Conservation (phyloP, 1,284 basidiomycete genomes). For the Ceratorhiza oryzae-sativae region DNA sequence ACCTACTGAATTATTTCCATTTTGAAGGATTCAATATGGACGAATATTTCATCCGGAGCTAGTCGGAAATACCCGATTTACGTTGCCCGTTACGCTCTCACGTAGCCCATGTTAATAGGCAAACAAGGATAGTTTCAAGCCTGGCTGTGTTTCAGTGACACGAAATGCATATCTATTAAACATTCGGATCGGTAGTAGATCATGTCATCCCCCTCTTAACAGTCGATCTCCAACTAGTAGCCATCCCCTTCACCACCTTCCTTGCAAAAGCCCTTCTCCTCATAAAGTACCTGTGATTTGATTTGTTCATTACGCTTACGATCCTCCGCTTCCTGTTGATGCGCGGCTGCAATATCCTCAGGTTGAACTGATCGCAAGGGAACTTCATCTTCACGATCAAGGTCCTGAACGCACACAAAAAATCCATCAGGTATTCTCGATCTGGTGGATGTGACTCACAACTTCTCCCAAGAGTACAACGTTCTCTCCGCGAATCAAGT, state of each 20-base stretch:
- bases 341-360: constrained; percentile 69
- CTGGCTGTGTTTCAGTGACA: neutral
- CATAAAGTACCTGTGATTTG: constrained; percentile 78
- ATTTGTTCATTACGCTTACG: constrained; percentile 74
- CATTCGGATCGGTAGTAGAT: neutral
- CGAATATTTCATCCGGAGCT: neutral
- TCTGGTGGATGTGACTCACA: constrained; percentile 62
- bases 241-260: constrained; percentile 92
- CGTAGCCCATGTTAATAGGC: neutral
- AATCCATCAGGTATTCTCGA: constrained; percentile 5
- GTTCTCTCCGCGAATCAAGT: constrained; percentile 97
- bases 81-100: neutral
- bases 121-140: neutral
- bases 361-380: constrained; percentile 79
- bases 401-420: constrained; percentile 65
- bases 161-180: neutral
- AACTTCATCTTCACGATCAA: constrained; percentile 90
- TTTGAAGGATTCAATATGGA: too few relatives aligned
- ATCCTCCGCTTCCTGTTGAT: constrained; percentile 70
- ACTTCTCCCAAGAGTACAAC: constrained; percentile 97
- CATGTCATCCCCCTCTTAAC: neutral
- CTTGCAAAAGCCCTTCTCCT: constrained; percentile 82
- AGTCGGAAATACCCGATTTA: neutral
- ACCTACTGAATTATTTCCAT: too few relatives aligned
- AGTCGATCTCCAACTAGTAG: constrained; percentile 60